phyloP scores from a whole-genome alignment of 2,329 filamentous ascomycete genomes.

The Penicillium occitanis region DNA sequence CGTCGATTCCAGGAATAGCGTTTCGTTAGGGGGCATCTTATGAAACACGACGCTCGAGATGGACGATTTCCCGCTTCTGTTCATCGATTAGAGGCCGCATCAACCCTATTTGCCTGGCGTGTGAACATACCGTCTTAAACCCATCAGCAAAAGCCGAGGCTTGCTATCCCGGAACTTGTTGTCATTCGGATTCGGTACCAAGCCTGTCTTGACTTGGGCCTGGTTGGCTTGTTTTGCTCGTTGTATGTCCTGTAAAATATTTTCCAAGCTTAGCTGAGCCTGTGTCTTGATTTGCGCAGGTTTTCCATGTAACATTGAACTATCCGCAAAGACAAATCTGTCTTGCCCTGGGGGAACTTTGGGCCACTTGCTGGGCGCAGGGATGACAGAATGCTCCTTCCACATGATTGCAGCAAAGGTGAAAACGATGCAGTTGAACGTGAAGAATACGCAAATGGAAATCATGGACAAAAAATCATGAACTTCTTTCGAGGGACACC shows the following conservation, averaged over 20 bases:
- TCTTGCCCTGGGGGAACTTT: constrained; percentile 18
- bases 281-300: constrained; percentile 29
- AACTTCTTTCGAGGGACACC: neutral
- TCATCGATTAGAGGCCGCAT: constrained; percentile 24
- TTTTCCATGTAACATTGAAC: constrained; percentile 24
- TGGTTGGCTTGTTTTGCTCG: constrained; percentile 27
- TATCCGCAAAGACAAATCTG: constrained; percentile 25
- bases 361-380: constrained; percentile 11
- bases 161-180: constrained; percentile 61
- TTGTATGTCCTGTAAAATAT: constrained; percentile 33
- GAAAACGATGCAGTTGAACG: neutral
- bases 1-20: constrained; percentile 91
- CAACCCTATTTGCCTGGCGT: neutral
- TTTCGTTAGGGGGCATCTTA: constrained; percentile 94
- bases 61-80: constrained; percentile 93
- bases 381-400: constrained; percentile 12
- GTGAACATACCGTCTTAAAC: constrained; percentile 74
- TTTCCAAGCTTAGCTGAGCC: constrained; percentile 39
- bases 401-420: constrained; percentile 10
- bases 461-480: neutral
- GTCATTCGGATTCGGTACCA: constrained; percentile 28
- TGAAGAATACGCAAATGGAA: neutral
- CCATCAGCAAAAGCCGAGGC: constrained; percentile 89
- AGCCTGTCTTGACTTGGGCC: constrained; percentile 29
- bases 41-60: constrained; percentile 99